phyloP scores from a whole-genome alignment of 257 asterid species.

The Cordia subcordata region DNA sequence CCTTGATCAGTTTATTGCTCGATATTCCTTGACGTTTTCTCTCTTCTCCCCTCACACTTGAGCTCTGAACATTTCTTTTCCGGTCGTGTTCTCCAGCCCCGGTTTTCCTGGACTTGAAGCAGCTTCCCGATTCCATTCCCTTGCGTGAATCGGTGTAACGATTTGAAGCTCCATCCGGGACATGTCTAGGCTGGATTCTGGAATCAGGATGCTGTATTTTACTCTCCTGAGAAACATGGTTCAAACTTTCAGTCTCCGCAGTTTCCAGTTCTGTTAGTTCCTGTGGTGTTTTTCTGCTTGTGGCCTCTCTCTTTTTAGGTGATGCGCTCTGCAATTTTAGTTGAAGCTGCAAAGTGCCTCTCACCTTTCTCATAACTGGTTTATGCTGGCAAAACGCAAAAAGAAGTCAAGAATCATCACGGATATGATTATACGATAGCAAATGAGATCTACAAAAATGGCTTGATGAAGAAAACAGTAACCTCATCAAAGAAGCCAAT shows the following conservation, averaged over 20 bases:
- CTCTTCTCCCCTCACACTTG: conserved; percentile 16
- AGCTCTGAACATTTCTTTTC: conserved; percentile 11
- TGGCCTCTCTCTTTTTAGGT: neutral
- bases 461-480: neutral
- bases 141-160: neutral
- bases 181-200: conserved; percentile 13
- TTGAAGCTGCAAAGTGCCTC: conserved; percentile 8
- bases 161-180: conserved; percentile 7
- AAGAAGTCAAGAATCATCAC: neutral
- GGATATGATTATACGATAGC: neutral
- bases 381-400: conserved; percentile 14
- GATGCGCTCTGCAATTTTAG: conserved; percentile 16
- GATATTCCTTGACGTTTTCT: conserved; percentile 4
- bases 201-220: conserved; percentile 10
- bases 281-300: conserved; percentile 23
- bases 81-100: conserved; percentile 17
- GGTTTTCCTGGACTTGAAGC: conserved; percentile 16
- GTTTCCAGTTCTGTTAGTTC: conserved; percentile 12
- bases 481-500: conserved; percentile 65
- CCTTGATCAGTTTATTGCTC: conserved; percentile 18
- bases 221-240: neutral
- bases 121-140: conserved; percentile 9
- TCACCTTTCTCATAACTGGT: conserved; percentile 1
- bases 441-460: neutral
- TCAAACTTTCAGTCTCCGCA: conserved; percentile 6